A percentile compares a stretch with the other conserved stretches of the same genome.
Conservation (phyloP, 306 rosid species). For the Lupinus albus region DNA sequence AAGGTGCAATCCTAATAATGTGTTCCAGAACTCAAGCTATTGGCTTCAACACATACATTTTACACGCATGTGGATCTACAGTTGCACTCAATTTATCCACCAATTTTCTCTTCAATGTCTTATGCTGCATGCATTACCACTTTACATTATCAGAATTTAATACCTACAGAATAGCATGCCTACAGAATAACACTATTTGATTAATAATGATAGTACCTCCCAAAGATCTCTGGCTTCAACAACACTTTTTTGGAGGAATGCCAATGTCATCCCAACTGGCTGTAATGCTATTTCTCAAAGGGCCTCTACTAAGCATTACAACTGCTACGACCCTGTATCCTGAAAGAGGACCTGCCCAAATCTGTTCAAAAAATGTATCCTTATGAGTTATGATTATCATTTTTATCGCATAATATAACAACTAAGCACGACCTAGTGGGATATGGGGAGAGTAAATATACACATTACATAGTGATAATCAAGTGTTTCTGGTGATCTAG, state of each 20-base stretch:
- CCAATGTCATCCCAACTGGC: conserved; percentile 91
- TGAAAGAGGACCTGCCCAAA: conserved; percentile 95
- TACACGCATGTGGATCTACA: conserved; percentile 66
- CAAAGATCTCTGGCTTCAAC: conserved; percentile 87
- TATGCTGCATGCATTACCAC: conserved; percentile 63
- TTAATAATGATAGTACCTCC: conserved; percentile 68
- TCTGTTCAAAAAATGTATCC: conserved; percentile 46
- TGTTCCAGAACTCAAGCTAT: conserved; percentile 44
- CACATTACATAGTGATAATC: too few relatives aligned
- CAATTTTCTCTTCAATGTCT: conserved; percentile 59
- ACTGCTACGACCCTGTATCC: conserved; percentile 67
- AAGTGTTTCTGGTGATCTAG: too few relatives aligned
- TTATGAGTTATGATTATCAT: neutral
- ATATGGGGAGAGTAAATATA: too few relatives aligned
- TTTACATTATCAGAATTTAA: neutral
- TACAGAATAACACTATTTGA: neutral
- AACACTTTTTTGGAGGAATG: conserved; percentile 59
- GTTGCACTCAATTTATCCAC: conserved; percentile 66
- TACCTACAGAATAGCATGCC: neutral
- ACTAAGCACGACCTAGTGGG: too few relatives aligned
- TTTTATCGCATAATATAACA: too few relatives aligned
- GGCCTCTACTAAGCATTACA: conserved; percentile 71
- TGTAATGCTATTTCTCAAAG: conserved; percentile 41
- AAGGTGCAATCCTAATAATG: conserved; percentile 16
- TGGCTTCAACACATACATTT: conserved; percentile 77